phyloP scores from a whole-genome alignment of 495 filamentous ascomycete species.

The Neurospora hispaniola region DNA sequence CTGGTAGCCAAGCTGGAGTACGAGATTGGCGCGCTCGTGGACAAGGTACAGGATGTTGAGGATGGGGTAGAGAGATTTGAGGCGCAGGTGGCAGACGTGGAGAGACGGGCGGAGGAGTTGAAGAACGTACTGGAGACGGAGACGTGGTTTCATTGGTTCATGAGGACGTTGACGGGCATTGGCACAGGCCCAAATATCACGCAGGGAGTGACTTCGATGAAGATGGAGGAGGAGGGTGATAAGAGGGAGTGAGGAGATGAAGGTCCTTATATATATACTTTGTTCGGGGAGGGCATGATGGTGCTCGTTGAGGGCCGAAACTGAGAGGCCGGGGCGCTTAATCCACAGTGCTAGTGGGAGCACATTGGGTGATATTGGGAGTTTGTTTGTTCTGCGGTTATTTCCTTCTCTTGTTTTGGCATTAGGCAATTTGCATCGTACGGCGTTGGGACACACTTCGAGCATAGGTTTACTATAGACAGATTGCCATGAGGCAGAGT shows the following conservation, averaged over 20 bases:
- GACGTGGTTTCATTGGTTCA: slow-evolving; percentile 49
- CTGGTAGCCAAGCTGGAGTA: slow-evolving; percentile 87
- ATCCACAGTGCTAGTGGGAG: neutral
- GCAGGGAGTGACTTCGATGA: slow-evolving; percentile 8
- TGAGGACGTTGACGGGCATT: slow-evolving; percentile 48
- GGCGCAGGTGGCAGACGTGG: slow-evolving; percentile 67
- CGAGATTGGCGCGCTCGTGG: slow-evolving; percentile 70
- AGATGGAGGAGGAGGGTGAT: neutral
- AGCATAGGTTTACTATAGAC: neutral
- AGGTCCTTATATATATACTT: neutral
- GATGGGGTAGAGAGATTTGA: slow-evolving; percentile 73
- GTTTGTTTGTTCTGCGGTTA: neutral
- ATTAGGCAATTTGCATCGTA: neutral
- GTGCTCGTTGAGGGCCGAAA: neutral
- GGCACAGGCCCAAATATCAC: slow-evolving; percentile 47
- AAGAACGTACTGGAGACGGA: slow-evolving; percentile 53
- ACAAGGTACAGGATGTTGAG: slow-evolving; percentile 82
- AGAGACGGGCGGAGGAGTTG: slow-evolving; percentile 62
- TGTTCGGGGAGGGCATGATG: neutral
- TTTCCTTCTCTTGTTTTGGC: neutral
- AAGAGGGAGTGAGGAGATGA: neutral
- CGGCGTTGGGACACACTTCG: neutral
- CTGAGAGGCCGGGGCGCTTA: neutral
- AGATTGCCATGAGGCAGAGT: neutral
- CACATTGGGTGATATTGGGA: neutral